Base-by-base conservation (phyloP, 352 stramenopile species). In the Pythium rhizo-oryzae region DNA sequence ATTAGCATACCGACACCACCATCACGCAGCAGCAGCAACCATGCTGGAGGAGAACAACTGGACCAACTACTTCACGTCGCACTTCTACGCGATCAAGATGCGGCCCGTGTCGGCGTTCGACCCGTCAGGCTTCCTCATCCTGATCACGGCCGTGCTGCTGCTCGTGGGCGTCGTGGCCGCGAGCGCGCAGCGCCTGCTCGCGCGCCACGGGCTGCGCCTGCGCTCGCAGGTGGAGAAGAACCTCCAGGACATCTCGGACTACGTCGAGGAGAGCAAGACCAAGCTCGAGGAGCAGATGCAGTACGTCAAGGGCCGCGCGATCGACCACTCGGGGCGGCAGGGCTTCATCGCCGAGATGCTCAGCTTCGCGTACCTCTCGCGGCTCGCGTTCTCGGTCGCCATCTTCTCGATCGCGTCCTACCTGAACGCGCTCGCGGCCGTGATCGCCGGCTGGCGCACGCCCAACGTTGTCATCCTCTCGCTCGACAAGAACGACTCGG, bases 261-360 rank as follows among this genome's bases (percentile, higher is more conserved):
- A 92, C 69, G 79, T 93, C 8, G 79, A 78, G 28, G 80, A 89
- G 62, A 82, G 82, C 67, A 85, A 74, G 63, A 75, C 65, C 70
- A 70, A 84, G 21, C 76, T 93, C 43, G 85, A 84, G 30, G 84
- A 86, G 66, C 88, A 91, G 69, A 69, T 93, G 66, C 77, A 86
- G 74, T 87, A 89, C 70, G 77, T 92, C 46, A 90, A 90, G 60
- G 77, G 70, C 41, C 78, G 77, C 49, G 87, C 84, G 39, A 91
- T 92, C 59, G 81, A 87, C 71, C 85, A 93, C 72, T 91, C 81
- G 56, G 77, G 72, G 0, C 85, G 83, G 21, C 84, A 93, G 72
- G 88, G 88, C 30, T 96, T 96, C 70, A 90, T 94, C 66, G 78
- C 80, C 51, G 86, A 96, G 76, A 96, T 96, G 88, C 78, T 94